Evolutionary conservation across 2,329 filamentous ascomycete genomes (phyloP).

Genomic region (Sporothrix humicola): DNA sequence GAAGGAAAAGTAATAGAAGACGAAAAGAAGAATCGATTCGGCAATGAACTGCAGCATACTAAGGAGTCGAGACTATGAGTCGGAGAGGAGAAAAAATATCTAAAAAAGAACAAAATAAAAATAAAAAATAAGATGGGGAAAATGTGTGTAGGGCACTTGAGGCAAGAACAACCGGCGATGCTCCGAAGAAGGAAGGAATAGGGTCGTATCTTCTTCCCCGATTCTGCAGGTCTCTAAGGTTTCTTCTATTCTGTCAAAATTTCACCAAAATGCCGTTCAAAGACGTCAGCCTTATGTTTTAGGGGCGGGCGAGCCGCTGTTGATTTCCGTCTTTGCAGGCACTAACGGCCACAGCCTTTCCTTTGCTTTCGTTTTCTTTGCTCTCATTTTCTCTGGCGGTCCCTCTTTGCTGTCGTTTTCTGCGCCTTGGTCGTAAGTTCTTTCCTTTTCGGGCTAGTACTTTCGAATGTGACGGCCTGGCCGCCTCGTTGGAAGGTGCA

Average conservation of each 20-base stretch:
- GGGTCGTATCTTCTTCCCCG: slow-evolving; percentile 26
- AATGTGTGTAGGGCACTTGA: not conserved
- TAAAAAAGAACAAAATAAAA: not conserved
- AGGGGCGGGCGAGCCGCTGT: not conserved
- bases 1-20: slow-evolving; percentile 4
- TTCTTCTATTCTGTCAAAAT: no score
- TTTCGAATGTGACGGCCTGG: not conserved
- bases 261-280: not conserved
- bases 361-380: not conserved
- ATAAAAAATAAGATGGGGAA: not conserved
- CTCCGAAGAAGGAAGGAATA: slow-evolving; percentile 2
- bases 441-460: slow-evolving; percentile 26
- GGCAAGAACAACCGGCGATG: not conserved
- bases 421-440: not conserved
- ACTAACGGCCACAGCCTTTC: not conserved
- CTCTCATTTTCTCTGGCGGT: not conserved
- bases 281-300: not conserved
- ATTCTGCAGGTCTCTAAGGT: slow-evolving; percentile 15
- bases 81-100: not conserved
- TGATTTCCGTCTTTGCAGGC: not conserved
- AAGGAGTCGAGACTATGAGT: slow-evolving; percentile 2
- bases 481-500: not conserved
- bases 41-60: not conserved
- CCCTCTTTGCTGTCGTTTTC: not conserved
- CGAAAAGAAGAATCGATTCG: not conserved